Conservation (phyloP, 2,329 filamentous ascomycete species). For the Penicillium sp. region DNA sequence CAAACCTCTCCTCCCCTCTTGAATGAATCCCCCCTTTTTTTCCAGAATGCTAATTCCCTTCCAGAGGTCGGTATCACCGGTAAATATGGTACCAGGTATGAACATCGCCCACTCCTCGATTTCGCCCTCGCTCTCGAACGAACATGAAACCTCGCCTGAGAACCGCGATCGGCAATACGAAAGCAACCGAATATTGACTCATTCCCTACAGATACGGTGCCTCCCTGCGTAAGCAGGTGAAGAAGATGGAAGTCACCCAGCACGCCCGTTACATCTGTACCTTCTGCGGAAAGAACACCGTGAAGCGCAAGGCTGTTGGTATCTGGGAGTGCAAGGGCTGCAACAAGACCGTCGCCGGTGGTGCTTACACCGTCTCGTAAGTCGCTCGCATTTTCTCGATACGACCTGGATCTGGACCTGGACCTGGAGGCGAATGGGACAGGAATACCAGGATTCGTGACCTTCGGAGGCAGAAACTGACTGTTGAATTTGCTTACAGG, state of each 20-base stretch:
- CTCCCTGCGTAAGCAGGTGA: constrained; percentile 97
- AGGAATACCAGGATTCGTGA: not conserved
- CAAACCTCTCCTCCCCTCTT: not conserved
- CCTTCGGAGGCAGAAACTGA: not conserved
- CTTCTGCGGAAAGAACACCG: constrained; percentile 96
- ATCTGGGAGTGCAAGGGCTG: constrained; percentile 98
- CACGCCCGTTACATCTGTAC: constrained; percentile 97
- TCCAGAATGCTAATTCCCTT: constrained; percentile 30
- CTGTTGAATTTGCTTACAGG: constrained; percentile 47
- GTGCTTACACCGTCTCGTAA: constrained; percentile 96
- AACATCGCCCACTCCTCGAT: constrained; percentile 30
- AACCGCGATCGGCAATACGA: constrained; percentile 11
- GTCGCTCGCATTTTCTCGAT: constrained; percentile 46
- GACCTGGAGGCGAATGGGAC: not conserved
- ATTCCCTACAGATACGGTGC: constrained; percentile 78
- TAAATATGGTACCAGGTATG: constrained; percentile 97
- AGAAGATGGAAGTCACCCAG: constrained; percentile 99
- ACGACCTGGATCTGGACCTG: not conserved
- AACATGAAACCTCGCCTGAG: constrained; percentile 10
- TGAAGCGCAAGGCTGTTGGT: constrained; percentile 86
- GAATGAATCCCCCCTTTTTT: not conserved
- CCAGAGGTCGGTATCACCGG: constrained; percentile 93
- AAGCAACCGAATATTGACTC: constrained; percentile 21
- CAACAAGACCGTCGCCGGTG: constrained; percentile 90
- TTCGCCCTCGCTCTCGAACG: constrained; percentile 12